Evolutionary conservation across 805 yeast genomes (phyloP).

Genomic region (Isabelozyma rhagii): DNA sequence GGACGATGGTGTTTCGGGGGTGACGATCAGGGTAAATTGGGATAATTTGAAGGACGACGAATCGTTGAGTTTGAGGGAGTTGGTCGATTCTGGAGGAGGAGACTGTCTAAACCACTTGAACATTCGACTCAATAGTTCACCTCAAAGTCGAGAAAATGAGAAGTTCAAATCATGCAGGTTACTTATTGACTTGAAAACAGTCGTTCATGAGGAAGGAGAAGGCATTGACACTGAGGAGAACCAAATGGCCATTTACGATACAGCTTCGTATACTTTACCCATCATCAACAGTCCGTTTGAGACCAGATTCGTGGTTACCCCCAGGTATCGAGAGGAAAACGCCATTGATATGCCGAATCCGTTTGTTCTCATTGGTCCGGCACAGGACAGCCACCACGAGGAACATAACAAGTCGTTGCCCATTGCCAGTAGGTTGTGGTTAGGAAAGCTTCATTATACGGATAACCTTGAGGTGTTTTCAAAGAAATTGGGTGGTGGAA

Average conservation of each 20-base stretch:
- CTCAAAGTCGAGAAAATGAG: conserved; percentile 6
- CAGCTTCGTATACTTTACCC: conserved; percentile 15
- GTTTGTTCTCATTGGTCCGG: conserved; percentile 20
- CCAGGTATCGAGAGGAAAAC: conserved; percentile 21
- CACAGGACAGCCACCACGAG: not conserved
- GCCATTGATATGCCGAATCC: conserved; percentile 36
- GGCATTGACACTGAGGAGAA: conserved; percentile 5
- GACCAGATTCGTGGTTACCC: conserved; percentile 18
- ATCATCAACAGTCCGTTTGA: conserved; percentile 23
- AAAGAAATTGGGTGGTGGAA: not conserved
- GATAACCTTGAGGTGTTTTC: conserved; percentile 6
- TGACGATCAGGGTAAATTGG: conserved; percentile 28
- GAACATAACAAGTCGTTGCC: conserved; percentile 24
- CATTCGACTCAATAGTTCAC: conserved; percentile 17
- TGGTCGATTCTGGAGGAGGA: conserved; percentile 5
- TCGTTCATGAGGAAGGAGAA: conserved; percentile 8
- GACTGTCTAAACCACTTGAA: conserved; percentile 12
- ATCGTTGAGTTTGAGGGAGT: conserved; percentile 20
- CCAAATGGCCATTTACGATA: conserved; percentile 19
- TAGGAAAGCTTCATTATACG: conserved; percentile 11
- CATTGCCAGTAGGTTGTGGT: conserved; percentile 30
- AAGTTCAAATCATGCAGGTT: conserved; percentile 6
- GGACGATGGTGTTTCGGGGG: conserved; percentile 7
- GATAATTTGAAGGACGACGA: conserved; percentile 38
- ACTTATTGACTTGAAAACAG: conserved; percentile 20